These are phyloP conservation scores for Mollisiaceae sp. DNA, from an alignment of 2,329 filamentous ascomycete genomes.

Conservation along the genomic window DNA sequence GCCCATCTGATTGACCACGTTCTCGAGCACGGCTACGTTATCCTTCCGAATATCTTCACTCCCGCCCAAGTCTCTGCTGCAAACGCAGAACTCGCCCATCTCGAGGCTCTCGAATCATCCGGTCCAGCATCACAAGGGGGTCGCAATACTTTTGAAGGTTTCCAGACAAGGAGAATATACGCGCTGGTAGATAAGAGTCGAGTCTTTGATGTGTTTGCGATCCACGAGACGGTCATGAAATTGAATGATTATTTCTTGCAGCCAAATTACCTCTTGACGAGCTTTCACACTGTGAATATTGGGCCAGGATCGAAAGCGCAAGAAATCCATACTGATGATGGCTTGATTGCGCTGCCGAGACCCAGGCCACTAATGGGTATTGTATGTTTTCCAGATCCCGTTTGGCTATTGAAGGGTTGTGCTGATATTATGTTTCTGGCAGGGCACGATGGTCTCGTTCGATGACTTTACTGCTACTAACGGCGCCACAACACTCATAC, in stretches of 20 bases:
- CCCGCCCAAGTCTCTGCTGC: slow-evolving; percentile 43
- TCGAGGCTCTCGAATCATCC: slow-evolving; percentile 34
- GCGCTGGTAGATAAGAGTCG: slow-evolving; percentile 48
- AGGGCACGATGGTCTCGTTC: slow-evolving; percentile 42
- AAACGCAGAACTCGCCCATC: slow-evolving; percentile 44
- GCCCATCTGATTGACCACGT: slow-evolving; percentile 40
- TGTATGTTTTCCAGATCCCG: slow-evolving; percentile 26
- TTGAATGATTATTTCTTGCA: slow-evolving; percentile 49
- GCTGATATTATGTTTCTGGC: slow-evolving; percentile 15
- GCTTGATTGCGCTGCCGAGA: slow-evolving; percentile 38
- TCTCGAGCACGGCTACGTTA: slow-evolving; percentile 46
- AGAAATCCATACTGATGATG: slow-evolving; percentile 45
- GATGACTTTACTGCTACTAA: slow-evolving; percentile 41
- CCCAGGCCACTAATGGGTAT: slow-evolving; percentile 41
- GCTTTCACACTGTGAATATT: slow-evolving; percentile 47
- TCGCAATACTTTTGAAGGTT: slow-evolving; percentile 47
- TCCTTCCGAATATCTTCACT: slow-evolving; percentile 44
- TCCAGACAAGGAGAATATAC: slow-evolving; percentile 47
- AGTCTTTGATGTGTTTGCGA: slow-evolving; percentile 47
- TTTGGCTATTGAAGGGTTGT: neutral
- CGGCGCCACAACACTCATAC: slow-evolving; percentile 41
- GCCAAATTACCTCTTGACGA: slow-evolving; percentile 44
- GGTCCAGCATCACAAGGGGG: slow-evolving; percentile 43
- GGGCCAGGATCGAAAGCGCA: slow-evolving; percentile 45
- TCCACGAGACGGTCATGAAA: slow-evolving; percentile 46